phyloP scores from a whole-genome alignment of 495 filamentous ascomycete genomes.

The Astrothelium subdiscretum region DNA sequence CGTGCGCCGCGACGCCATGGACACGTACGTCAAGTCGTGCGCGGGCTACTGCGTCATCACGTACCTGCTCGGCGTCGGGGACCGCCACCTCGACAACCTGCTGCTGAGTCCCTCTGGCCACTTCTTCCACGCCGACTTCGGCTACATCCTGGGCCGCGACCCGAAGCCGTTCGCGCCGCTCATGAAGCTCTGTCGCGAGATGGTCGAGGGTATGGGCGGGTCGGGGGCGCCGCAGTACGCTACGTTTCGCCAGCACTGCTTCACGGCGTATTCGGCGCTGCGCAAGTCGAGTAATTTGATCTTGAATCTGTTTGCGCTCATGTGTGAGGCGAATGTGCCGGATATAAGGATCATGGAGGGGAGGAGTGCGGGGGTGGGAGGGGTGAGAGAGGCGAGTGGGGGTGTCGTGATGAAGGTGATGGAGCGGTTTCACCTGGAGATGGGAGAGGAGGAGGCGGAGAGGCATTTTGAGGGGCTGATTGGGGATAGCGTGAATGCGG shows the following conservation, averaged over 20 bases:
- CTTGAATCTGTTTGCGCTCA: conserved; percentile 90
- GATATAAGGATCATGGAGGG: conserved; percentile 60
- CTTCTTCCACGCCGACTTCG: conserved; percentile 98
- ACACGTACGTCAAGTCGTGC: conserved; percentile 91
- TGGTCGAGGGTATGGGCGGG: conserved; percentile 98
- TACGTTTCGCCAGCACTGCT: conserved; percentile 88
- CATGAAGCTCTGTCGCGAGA: conserved; percentile 95
- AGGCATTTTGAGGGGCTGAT: conserved; percentile 77
- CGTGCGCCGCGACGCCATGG: conserved; percentile 83
- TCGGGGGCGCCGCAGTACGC: conserved; percentile 46
- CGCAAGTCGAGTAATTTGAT: conserved; percentile 83
- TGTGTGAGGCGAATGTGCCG: conserved; percentile 94
- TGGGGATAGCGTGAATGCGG: conserved; percentile 74
- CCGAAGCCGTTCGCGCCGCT: conserved; percentile 94
- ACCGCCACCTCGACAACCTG: conserved; percentile 92
- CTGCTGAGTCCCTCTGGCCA: conserved; percentile 81
- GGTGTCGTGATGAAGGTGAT: conserved; percentile 89
- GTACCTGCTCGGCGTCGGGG: conserved; percentile 94
- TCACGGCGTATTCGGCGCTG: conserved; percentile 84
- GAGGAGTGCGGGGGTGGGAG: conserved; percentile 1
- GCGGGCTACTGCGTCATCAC: conserved; percentile 99
- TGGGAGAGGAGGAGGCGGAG: conserved; percentile 89
- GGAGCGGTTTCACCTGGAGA: conserved; percentile 84
- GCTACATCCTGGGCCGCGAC: conserved; percentile 93
- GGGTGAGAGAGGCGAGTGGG: conserved; percentile 51